These are phyloP conservation scores for Saturnispora saitoi DNA, from an alignment of 805 yeast species.

Conservation along the genomic window DNA sequence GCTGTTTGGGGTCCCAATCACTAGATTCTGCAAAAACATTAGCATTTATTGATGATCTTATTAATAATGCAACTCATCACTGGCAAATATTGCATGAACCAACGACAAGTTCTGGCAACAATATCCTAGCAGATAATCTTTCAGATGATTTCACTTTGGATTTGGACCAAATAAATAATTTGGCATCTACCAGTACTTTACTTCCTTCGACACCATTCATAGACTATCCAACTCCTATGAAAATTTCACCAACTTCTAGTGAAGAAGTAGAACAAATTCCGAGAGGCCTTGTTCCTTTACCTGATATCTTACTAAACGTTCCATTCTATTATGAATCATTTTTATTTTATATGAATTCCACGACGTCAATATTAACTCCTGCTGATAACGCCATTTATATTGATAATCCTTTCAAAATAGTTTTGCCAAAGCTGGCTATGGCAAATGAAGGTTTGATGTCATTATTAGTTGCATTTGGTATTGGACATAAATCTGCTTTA, in stretches of 20 bases:
- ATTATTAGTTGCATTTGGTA: conserved; percentile 44
- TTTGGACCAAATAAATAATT: conserved; percentile 8
- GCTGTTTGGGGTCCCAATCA: not conserved
- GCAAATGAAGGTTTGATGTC: conserved; percentile 48
- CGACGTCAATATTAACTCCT: conserved; percentile 56
- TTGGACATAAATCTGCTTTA: conserved; percentile 30
- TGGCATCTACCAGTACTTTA: not conserved
- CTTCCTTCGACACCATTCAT: conserved; percentile 15
- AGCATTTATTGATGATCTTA: conserved; percentile 15
- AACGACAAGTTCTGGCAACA: not conserved
- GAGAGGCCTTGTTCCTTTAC: conserved; percentile 38
- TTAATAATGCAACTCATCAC: conserved; percentile 11
- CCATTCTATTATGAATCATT: conserved; percentile 54
- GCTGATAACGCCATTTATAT: conserved; percentile 50
- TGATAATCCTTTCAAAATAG: conserved; percentile 60
- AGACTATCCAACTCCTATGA: conserved; percentile 1
- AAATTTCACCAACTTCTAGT: conserved; percentile 13
- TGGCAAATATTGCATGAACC: conserved; percentile 1
- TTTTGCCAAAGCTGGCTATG: conserved; percentile 63
- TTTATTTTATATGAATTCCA: conserved; percentile 53
- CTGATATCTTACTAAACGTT: conserved; percentile 50
- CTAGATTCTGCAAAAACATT: conserved; percentile 1
- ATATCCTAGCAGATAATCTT: not conserved
- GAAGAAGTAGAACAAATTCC: conserved; percentile 25
- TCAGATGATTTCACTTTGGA: conserved; percentile 15